Evolutionary conservation across 2,329 filamentous ascomycete species (phyloP).

Genomic region (Ophiocordyceps camponoti-saundersi): DNA sequence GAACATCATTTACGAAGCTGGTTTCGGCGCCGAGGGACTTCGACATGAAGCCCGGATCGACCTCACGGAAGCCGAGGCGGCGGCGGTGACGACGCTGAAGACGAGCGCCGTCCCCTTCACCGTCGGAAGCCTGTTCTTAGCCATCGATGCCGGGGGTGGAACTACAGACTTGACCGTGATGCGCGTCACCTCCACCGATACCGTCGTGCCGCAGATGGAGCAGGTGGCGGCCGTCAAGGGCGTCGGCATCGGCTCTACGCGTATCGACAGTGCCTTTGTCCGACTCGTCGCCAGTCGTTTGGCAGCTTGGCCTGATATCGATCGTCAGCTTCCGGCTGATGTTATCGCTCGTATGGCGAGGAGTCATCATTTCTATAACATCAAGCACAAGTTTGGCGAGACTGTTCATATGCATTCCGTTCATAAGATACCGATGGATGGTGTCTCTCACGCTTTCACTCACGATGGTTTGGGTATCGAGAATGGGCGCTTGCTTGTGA

Average conservation of each 20-base stretch:
- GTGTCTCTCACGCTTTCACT: conserved; percentile 20
- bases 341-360: conserved; percentile 18
- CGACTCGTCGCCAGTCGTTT: conserved; percentile 20
- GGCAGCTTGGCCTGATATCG: conserved; percentile 16
- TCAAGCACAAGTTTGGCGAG: conserved; percentile 26
- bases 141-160: conserved; percentile 27
- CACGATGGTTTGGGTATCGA: conserved; percentile 20
- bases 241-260: conserved; percentile 25
- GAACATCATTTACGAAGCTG: conserved; percentile 24
- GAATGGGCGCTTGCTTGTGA: conserved; percentile 21
- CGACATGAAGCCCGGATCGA: conserved; percentile 22
- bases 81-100: conserved; percentile 28
- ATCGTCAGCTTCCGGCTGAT: conserved; percentile 16
- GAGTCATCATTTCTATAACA: conserved; percentile 19
- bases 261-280: conserved; percentile 27
- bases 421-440: conserved; percentile 25
- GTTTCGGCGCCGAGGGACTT: conserved; percentile 26
- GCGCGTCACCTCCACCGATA: conserved; percentile 16
- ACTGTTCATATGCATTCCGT: conserved; percentile 20
- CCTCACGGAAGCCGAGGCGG: conserved; percentile 29
- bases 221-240: conserved; percentile 22
- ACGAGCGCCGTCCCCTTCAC: conserved; percentile 19
- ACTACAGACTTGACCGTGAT: conserved; percentile 28
- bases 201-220: conserved; percentile 12
- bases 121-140: conserved; percentile 21